Conservation (phyloP, 2,329 filamentous ascomycete genomes). For the Ascochyta koolunga region DNA sequence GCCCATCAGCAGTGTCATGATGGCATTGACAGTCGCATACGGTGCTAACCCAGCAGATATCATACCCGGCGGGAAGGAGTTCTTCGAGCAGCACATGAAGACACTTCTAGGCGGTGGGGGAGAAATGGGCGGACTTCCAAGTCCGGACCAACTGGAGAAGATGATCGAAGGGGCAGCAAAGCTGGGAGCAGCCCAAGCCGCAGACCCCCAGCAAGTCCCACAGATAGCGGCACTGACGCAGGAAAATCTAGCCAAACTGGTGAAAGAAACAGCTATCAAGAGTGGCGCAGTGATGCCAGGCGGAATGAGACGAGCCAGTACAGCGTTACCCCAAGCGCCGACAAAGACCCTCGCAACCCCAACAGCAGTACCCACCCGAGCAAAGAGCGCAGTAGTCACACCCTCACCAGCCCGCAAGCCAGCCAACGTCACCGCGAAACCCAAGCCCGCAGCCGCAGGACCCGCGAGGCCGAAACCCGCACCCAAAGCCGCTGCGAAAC, state of each 20-base stretch:
- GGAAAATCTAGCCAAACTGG: conserved; percentile 45
- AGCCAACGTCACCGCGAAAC: conserved; percentile 3
- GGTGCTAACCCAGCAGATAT: conserved; percentile 45
- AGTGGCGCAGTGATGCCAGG: conserved; percentile 43
- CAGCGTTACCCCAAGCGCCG: conserved; percentile 33
- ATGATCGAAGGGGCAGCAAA: conserved; percentile 45
- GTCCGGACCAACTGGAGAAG: conserved; percentile 45
- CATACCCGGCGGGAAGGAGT: conserved; percentile 44
- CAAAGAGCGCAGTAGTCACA: conserved; percentile 34
- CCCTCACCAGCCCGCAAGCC: conserved; percentile 24
- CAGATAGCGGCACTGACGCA: conserved; percentile 44
- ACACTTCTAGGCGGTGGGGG: conserved; percentile 37
- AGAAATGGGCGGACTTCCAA: conserved; percentile 42
- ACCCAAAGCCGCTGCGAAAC: conserved; percentile 12
- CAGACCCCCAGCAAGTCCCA: conserved; percentile 30
- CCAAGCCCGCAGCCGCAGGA: conserved; percentile 17
- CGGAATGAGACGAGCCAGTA: conserved; percentile 37
- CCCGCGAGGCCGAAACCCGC: conserved; percentile 15
- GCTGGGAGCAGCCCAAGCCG: conserved; percentile 41
- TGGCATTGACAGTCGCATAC: conserved; percentile 55
- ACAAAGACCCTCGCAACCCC: conserved; percentile 31
- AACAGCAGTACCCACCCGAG: conserved; percentile 24
- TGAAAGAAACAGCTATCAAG: conserved; percentile 47
- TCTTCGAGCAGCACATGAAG: conserved; percentile 46
- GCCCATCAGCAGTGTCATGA: conserved; percentile 57